Evolutionary conservation across 495 filamentous ascomycete genomes (phyloP), one percentile per base, ranked within the genome.

Genomic region (Aspergillus ellipticus): DNA sequence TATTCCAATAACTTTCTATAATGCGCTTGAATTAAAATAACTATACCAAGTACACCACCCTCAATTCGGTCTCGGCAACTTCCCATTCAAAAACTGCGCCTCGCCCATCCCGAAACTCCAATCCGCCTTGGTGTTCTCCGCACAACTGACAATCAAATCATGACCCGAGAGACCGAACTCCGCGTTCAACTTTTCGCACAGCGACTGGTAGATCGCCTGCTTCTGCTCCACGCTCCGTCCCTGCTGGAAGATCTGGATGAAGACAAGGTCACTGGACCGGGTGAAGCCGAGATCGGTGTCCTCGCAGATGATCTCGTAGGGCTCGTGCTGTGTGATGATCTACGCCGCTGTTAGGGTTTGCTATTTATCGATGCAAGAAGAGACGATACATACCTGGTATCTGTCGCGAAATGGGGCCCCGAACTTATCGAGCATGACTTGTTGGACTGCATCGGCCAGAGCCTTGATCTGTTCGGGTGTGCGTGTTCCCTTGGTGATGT

Each of bases 261-360:
- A 35, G 24, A 51, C 21, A 3, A 26, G 16, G 21, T 48, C 13
- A 2, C 20, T 10, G 24, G n/a, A n/a, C 29, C 49, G 29, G 17
- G 9, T 37, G 49, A 51, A 39, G 24, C 28, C 49, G 13, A 51
- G 16, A 19, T 51, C 17, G 4, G 29, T 51, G 16, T 51, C 49
- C 20, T 37, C 28, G 49, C 28, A 51, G 26, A 51, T 51, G 17
- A 39, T 16, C 19, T 51, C 29, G 29, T 21, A 49, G 6, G 11
- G 13, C 39, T 51, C 28, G n/a, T 37, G 49, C 10, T 51, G 49
- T 0, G 49, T 51, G 13, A 35, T 43, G 9, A 52, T 49, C 63
- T 72, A n/a, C n/a, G n/a, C n/a, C n/a, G 50, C 58, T 57, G 41
- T 68, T 74, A 4, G 13, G 35, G 35, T 15, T n/a, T n/a, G n/a